A percentile compares a stretch with the other conserved stretches of the same genome.
Conservation (phyloP, 2,329 filamentous ascomycete genomes). For the Colletotrichum nymphaeae region DNA sequence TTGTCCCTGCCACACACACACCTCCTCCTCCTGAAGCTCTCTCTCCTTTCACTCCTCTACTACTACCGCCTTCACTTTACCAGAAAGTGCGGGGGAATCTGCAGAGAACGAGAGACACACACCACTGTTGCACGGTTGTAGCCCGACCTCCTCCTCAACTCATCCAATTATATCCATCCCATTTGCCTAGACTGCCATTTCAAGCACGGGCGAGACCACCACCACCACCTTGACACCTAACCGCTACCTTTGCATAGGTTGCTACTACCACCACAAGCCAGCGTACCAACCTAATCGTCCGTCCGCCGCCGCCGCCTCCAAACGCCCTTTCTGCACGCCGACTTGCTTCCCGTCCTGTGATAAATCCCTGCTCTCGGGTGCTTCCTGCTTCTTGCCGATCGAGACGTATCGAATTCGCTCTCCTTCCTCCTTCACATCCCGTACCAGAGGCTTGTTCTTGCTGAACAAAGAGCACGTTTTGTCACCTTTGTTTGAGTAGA, state of each 20-base stretch:
- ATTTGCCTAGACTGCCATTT: slow-evolving; percentile 19
- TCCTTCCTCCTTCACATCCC: slow-evolving; percentile 23
- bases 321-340: slow-evolving; percentile 16
- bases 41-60: slow-evolving; percentile 8
- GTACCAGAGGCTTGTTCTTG: slow-evolving; percentile 34
- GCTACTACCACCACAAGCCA: slow-evolving; percentile 10
- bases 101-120: slow-evolving; percentile 17
- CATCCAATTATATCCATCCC: slow-evolving; percentile 33
- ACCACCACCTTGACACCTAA: slow-evolving; percentile 7
- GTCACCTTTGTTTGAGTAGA: slow-evolving; percentile 18
- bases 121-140: slow-evolving; percentile 30
- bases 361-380: slow-evolving; percentile 33
- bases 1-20: slow-evolving; percentile 27
- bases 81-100: slow-evolving; percentile 32
- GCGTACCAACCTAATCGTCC: background rate
- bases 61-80: slow-evolving; percentile 16
- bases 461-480: slow-evolving; percentile 32
- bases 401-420: slow-evolving; percentile 31
- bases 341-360: slow-evolving; percentile 33
- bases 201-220: slow-evolving; percentile 30
- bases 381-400: slow-evolving; percentile 33
- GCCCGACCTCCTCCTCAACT: slow-evolving; percentile 18
- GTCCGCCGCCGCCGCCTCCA: slow-evolving; percentile 10
- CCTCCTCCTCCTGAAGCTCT: slow-evolving; percentile 31
- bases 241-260: slow-evolving; percentile 5